A percentile compares a stretch with the other conserved stretches of the same genome.
phyloP scores from a whole-genome alignment of 148 eudicot species.

The Rhododendron kiyosumense region DNA sequence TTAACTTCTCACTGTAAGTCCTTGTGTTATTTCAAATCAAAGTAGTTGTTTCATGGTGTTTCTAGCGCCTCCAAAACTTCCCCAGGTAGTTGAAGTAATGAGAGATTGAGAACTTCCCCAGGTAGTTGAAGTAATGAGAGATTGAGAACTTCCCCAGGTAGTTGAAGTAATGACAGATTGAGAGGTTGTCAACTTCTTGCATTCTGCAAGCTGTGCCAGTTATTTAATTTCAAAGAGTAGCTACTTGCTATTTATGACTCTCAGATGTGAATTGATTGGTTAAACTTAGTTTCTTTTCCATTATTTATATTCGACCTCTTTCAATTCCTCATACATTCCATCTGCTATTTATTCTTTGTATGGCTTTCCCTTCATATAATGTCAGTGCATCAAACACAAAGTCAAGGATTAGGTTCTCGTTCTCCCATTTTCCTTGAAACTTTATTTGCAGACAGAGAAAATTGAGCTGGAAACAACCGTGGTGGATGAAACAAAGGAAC shows the following conservation, averaged over 20 bases:
- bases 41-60: not conserved
- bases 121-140: no score
- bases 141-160: not conserved
- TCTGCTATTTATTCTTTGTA: not conserved
- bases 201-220: not conserved
- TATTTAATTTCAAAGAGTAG: not conserved
- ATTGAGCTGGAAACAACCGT: conserved; percentile 95
- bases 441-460: conserved; percentile 66
- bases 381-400: not conserved
- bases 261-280: not conserved
- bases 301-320: not conserved
- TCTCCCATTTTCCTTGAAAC: not conserved
- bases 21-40: not conserved
- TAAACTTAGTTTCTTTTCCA: not conserved
- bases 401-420: not conserved
- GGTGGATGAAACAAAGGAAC: conserved; percentile 93
- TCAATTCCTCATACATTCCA: not conserved
- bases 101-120: not conserved
- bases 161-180: not conserved
- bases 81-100: no score
- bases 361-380: not conserved
- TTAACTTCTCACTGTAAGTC: not conserved
- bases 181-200: not conserved
- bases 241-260: conserved; percentile 3
- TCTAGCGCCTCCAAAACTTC: no score